phyloP scores from a whole-genome alignment of 441 rosid species.

The Gossypium aridum region DNA sequence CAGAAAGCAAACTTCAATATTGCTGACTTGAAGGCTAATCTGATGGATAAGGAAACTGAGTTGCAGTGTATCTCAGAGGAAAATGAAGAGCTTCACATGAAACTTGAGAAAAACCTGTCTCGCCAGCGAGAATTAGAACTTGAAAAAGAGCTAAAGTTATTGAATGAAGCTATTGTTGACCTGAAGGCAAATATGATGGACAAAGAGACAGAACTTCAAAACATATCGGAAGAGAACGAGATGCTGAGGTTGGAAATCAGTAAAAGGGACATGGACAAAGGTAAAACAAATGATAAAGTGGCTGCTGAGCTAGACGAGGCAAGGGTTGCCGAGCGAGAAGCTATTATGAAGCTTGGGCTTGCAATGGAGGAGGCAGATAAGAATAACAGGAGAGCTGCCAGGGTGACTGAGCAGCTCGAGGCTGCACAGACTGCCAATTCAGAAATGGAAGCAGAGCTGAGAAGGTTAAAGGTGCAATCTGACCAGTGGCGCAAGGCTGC shows the following conservation, averaged over 20 bases:
- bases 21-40: conserved; percentile 56
- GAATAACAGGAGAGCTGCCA: conserved; percentile 43
- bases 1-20: conserved; percentile 37
- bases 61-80: conserved; percentile 51
- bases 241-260: conserved; percentile 33
- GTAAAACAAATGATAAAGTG: conserved; percentile 12
- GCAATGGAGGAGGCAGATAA: conserved; percentile 61
- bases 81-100: conserved; percentile 36
- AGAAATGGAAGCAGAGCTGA: conserved; percentile 55
- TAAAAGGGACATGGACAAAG: conserved; percentile 32
- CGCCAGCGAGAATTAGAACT: conserved; percentile 21
- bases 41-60: conserved; percentile 68
- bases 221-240: conserved; percentile 52
- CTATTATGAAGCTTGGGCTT: conserved; percentile 56
- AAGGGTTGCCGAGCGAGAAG: conserved; percentile 51
- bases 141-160: conserved; percentile 33
- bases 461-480: conserved; percentile 73
- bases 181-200: conserved; percentile 55
- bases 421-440: conserved; percentile 52
- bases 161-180: conserved; percentile 31
- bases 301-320: conserved; percentile 31
- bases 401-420: conserved; percentile 58
- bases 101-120: conserved; percentile 34
- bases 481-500: conserved; percentile 87
- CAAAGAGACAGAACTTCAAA: conserved; percentile 64